A percentile compares a stretch with the other conserved stretches of the same genome.
Conservation (phyloP, 1,284 basidiomycete species). For the Ustilago crameri region DNA sequence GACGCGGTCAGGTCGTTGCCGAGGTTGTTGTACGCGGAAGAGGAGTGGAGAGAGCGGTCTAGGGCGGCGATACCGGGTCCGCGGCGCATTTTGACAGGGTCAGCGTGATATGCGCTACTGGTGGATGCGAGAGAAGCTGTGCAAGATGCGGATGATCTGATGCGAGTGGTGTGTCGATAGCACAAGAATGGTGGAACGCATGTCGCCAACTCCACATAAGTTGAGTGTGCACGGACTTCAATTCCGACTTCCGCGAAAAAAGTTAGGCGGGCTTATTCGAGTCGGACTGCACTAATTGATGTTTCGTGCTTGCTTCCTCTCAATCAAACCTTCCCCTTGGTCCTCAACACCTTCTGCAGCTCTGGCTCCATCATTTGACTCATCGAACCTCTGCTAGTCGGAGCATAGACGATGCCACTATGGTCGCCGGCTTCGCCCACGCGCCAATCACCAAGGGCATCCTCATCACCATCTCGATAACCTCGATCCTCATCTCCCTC, state of each 20-base stretch:
- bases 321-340: no score
- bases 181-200: no score
- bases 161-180: no score
- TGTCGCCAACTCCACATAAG: background rate
- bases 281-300: background rate
- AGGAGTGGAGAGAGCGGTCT: constrained; percentile 69
- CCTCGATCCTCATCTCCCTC: constrained; percentile 63
- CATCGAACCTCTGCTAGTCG: no score
- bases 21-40: constrained; percentile 78
- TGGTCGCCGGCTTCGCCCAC: constrained; percentile 49
- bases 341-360: no score
- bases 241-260: background rate
- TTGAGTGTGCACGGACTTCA: background rate
- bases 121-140: background rate
- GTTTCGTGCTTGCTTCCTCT: background rate
- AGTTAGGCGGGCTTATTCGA: background rate
- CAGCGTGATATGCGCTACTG: background rate
- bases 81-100: constrained; percentile 69
- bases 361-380: no score
- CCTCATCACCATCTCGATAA: constrained; percentile 26
- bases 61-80: constrained; percentile 72
- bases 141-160: background rate
- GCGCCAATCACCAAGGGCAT: constrained; percentile 47
- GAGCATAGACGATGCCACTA: background rate
- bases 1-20: constrained; percentile 80